Evolutionary conservation across 2,329 filamentous ascomycete genomes (phyloP).

Genomic region (Aspergillus cejpii): DNA sequence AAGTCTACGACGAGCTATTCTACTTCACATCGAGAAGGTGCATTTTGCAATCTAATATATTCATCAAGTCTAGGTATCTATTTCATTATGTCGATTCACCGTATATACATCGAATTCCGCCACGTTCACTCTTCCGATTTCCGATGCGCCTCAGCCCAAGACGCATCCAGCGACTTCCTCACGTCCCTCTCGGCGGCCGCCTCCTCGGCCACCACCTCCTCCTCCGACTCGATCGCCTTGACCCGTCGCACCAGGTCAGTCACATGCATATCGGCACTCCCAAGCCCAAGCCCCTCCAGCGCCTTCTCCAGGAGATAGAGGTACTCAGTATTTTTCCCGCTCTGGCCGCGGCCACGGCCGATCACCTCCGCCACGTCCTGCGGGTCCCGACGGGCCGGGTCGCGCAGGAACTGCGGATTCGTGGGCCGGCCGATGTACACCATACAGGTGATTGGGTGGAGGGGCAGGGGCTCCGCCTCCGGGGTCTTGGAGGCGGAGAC

Average conservation of each 20-base stretch:
- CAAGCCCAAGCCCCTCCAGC: slow-evolving; percentile 63
- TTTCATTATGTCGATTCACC: not conserved
- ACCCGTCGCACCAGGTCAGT: slow-evolving; percentile 71
- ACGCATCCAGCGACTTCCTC: slow-evolving; percentile 19
- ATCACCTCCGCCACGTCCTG: slow-evolving; percentile 75
- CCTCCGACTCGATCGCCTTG: slow-evolving; percentile 52
- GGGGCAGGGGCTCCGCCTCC: not conserved
- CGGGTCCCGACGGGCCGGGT: slow-evolving; percentile 58
- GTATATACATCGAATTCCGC: not conserved
- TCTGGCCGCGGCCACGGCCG: slow-evolving; percentile 66
- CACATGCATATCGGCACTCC: slow-evolving; percentile 77
- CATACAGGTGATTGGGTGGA: slow-evolving; percentile 51
- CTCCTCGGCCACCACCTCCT: slow-evolving; percentile 26
- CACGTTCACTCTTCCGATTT: not conserved
- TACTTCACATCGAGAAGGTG: too few relatives aligned
- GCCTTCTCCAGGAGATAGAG: slow-evolving; percentile 71
- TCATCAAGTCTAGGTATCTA: not conserved
- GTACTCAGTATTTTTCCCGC: slow-evolving; percentile 86
- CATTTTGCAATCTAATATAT: not conserved
- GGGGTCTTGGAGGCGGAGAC: slow-evolving; percentile 29
- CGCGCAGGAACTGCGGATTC: slow-evolving; percentile 76
- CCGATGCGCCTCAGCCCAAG: slow-evolving; percentile 9
- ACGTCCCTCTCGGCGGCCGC: slow-evolving; percentile 27
- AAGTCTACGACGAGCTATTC: too few relatives aligned
- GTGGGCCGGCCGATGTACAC: slow-evolving; percentile 92